Evolutionary conservation across 2,329 filamentous ascomycete species (phyloP).

Genomic region (Sclerotinia nivalis): DNA sequence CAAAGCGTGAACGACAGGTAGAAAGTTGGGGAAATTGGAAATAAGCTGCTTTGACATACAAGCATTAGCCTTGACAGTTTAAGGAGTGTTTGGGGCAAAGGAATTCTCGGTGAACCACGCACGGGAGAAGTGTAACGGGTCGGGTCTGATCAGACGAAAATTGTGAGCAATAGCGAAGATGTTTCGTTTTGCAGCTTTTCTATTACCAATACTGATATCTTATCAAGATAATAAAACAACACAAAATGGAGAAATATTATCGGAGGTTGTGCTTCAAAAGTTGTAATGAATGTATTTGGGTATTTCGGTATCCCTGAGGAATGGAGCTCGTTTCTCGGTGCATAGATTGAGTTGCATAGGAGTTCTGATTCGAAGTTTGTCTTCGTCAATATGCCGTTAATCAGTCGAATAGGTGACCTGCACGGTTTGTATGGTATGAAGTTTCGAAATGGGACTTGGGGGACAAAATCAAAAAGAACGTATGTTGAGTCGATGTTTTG

Average conservation of each 20-base stretch:
- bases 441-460: background rate
- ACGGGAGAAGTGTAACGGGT: conserved; percentile 17
- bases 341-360: conserved; percentile 19
- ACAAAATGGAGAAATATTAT: background rate
- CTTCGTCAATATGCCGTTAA: background rate
- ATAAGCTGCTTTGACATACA: conserved; percentile 17
- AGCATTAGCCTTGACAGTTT: conserved; percentile 23
- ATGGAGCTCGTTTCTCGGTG: conserved; percentile 16
- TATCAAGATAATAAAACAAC: background rate
- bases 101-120: conserved; percentile 20
- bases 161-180: conserved; percentile 7
- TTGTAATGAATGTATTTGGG: conserved; percentile 12
- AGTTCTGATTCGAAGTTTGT: background rate
- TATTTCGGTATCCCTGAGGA: conserved; percentile 21
- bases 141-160: conserved; percentile 17
- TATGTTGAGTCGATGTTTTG: conserved; percentile 7
- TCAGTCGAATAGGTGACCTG: conserved; percentile 22
- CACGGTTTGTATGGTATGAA: conserved; percentile 12
- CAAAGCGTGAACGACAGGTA: conserved; percentile 3
- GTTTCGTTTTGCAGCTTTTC: conserved; percentile 11
- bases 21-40: conserved; percentile 10
- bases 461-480: conserved; percentile 10
- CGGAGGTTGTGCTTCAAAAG: conserved; percentile 6
- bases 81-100: conserved; percentile 1
- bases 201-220: background rate